Conservation (phyloP, 441 rosid genomes). For the Pelargonium cotyledonis region DNA sequence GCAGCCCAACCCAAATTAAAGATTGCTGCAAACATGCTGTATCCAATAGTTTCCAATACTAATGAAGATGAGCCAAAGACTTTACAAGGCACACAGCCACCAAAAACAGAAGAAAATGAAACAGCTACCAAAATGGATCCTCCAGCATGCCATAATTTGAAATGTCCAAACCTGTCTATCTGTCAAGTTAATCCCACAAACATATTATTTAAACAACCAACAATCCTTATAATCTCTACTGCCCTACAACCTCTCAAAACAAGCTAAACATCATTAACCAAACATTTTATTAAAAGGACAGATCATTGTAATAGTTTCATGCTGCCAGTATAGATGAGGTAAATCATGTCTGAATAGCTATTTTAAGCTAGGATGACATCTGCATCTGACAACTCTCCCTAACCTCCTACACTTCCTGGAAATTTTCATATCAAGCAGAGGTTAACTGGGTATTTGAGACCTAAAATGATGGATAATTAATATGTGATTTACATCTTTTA, state of each 20-base stretch:
- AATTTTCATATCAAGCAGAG: no score
- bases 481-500: no score
- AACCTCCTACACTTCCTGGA: no score
- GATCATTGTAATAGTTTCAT: not conserved
- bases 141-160: conserved; percentile 93
- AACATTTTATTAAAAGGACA: not conserved
- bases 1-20: conserved; percentile 98
- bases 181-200: conserved; percentile 24
- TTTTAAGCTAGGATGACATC: no score
- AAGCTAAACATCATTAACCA: not conserved
- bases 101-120: conserved; percentile 95
- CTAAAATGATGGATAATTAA: no score
- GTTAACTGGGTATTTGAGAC: no score
- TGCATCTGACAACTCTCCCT: no score
- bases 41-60: conserved; percentile 59
- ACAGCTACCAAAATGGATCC: conserved; percentile 87
- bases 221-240: conserved; percentile 5
- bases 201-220: conserved; percentile 6
- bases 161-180: conserved; percentile 98
- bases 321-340: no score
- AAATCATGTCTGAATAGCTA: no score
- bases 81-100: conserved; percentile 80
- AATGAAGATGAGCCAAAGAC: conserved; percentile 42
- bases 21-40: conserved; percentile 80
- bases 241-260: not conserved